Evolutionary conservation across 768 basidiomycete species (phyloP), one percentile per base, ranked within the genome.

Genomic region (Leccinellum rugosiceps): DNA sequence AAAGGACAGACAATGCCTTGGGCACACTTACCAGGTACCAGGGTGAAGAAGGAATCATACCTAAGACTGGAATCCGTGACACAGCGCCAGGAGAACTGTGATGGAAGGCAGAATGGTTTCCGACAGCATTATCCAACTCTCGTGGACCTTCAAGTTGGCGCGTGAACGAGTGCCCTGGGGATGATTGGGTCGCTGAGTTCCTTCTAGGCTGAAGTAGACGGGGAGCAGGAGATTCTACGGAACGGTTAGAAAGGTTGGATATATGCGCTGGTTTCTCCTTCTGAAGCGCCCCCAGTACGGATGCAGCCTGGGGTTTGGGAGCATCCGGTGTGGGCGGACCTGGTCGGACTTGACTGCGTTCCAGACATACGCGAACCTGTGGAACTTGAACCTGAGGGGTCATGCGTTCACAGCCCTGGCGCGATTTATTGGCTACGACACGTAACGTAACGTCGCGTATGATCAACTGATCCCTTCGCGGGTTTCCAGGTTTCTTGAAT

Each of bases 401-500:
- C 23, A 28, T 25, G 28, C 8, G 28, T 17, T 54, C 28, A 19
- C 41, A 1, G 15, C 50, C 55, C 47, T 62, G 62, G 34, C 1
- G 49, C 25, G 52, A 13, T 21, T 50, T 34, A 5, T 44, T 38
- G 52, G 49, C 54, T 14, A 44, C 26, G 14, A 5, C 15, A 3
- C 26, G 30, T 23, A 34, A 50, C 21, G n/a, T 41, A 38, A 14
- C 6, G 41, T 35, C 38, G 31, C 13, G 38, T 48, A 23, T 38
- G n/a, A 23, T 5, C 14, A 44, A 28, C 6, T 46, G 63, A 8
- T n/a, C 35, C 38, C 10, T 14, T 38, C n/a, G 52, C 28, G 25
- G 15, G 10, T 17, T 34, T 19, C 56, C 31, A 19, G 19, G 64
- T 51, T 70, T 74, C 64, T 74, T 78, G 66, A 83, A 80, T 2